Base-by-base conservation (phyloP, 1,139 yeast species). In the Scheffersomyces insectosa region DNA sequence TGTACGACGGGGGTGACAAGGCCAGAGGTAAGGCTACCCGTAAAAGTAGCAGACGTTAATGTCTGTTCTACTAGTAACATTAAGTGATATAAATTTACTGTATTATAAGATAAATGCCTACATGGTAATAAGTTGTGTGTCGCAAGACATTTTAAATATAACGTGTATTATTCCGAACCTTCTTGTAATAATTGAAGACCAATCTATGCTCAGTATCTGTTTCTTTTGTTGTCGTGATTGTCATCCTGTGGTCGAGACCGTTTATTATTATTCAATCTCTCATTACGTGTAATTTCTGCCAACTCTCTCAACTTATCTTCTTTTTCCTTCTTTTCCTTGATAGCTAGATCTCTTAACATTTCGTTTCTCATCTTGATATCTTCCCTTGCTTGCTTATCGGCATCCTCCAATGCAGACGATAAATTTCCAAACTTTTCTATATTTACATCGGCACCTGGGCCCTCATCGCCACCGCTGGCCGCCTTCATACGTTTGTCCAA, bases 401-500 rank as follows among this genome's bases (percentile, higher is more conserved):
- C 97, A 11, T 70, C 65, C 43, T 82, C 87, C 45, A 91, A 70
- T 0, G 97, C 96, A 38, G 75, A 78, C 1, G 91, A 79, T 34
- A 91, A 70, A 28, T 76, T 72, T 2, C 82, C 76, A 57, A 87
- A 83, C 42, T 82, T 82, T 40, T 68, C 64, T 14, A 83, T 71
- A 57, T 82, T 88, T 34, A 86, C 67, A 14, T 67, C 67, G 3
- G 62, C 68, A 29, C 52, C 41, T 38, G 45, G 33, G 45, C 42
- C 5, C 38, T 50, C 62, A 3, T 45, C 51, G 3, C 65, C 68
- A 1, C 81, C 82, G 48, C 77, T 81, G 7, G 85, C 65, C 3
- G 75, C 83, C 4, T 85, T 80, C 49, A 86, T 70, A 46, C 98
- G 71, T 57, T 87, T 86, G 44, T 90, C 96, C 37, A 93, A 65